Percentiles rank a stretch among this genome's conserved stretches.
phyloP scores from a whole-genome alignment of 2,329 filamentous ascomycete species.

The Curvularia eragrostidis region DNA sequence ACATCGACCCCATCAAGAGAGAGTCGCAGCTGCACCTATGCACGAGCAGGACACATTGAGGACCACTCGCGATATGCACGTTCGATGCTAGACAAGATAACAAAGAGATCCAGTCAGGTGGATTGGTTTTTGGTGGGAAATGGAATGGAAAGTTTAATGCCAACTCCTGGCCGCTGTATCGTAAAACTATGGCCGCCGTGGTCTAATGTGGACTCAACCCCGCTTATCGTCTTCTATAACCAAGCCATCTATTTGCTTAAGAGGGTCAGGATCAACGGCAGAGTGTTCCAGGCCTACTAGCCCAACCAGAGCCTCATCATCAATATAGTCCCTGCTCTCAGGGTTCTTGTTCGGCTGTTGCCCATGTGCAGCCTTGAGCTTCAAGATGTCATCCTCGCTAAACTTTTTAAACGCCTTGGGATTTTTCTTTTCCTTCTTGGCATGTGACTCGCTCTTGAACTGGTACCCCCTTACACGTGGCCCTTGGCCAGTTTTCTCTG shows the following conservation, averaged over 20 bases:
- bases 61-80: neutral
- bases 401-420: slow-evolving; percentile 41
- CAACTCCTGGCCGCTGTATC: neutral
- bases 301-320: slow-evolving; percentile 44
- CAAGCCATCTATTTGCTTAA: slow-evolving; percentile 25
- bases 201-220: neutral
- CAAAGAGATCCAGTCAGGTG: neutral
- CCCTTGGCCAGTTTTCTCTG: slow-evolving; percentile 75
- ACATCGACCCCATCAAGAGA: neutral
- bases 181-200: neutral
- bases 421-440: slow-evolving; percentile 41
- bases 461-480: slow-evolving; percentile 59
- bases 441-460: slow-evolving; percentile 41
- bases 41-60: neutral
- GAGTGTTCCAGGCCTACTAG: slow-evolving; percentile 32
- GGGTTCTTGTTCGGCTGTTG: slow-evolving; percentile 39
- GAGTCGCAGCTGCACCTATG: neutral
- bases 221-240: slow-evolving; percentile 30
- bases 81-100: neutral
- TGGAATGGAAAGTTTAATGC: neutral
- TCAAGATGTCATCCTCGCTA: slow-evolving; percentile 32
- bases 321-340: slow-evolving; percentile 37
- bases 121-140: neutral
- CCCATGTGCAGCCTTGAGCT: slow-evolving; percentile 39
- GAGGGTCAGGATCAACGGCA: slow-evolving; percentile 18